Percentiles rank a stretch among this genome's conserved stretches.
Conservation (phyloP, 2,329 filamentous ascomycete species). For the Endoconidiophora polonica region DNA sequence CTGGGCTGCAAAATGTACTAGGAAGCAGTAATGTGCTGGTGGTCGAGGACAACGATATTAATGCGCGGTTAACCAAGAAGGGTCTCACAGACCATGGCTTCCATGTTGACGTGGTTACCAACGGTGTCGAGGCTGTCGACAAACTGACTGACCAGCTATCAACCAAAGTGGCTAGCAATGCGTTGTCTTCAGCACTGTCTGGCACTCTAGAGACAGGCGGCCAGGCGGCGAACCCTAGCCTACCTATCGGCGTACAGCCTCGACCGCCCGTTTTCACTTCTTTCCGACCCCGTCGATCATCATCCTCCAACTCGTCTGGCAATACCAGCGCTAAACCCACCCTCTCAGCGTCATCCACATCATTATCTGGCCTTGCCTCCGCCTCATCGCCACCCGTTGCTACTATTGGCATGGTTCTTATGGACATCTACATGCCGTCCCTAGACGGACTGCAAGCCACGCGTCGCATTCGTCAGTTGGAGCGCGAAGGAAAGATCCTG, state of each 20-base stretch:
- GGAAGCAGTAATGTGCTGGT: constrained; percentile 29
- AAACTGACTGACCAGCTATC: constrained; percentile 20
- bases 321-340: neutral
- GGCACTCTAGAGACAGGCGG: too few species aligned
- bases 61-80: constrained; percentile 38
- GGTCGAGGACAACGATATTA: constrained; percentile 45
- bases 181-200: neutral
- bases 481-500: constrained; percentile 34
- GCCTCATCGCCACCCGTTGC: neutral
- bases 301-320: constrained; percentile 6
- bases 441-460: constrained; percentile 56
- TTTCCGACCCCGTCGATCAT: constrained; percentile 9
- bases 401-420: constrained; percentile 43
- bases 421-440: constrained; percentile 65
- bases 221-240: neutral
- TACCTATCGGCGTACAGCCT: neutral
- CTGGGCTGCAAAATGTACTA: neutral
- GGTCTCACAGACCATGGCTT: constrained; percentile 34
- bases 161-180: constrained; percentile 1
- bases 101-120: constrained; percentile 36
- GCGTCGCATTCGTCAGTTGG: constrained; percentile 43
- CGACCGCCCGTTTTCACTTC: constrained; percentile 1
- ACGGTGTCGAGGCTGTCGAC: constrained; percentile 39
- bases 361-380: neutral
- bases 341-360: constrained; percentile 1